Conservation (phyloP, 495 filamentous ascomycete genomes). For the Aspergillus nidulans region DNA sequence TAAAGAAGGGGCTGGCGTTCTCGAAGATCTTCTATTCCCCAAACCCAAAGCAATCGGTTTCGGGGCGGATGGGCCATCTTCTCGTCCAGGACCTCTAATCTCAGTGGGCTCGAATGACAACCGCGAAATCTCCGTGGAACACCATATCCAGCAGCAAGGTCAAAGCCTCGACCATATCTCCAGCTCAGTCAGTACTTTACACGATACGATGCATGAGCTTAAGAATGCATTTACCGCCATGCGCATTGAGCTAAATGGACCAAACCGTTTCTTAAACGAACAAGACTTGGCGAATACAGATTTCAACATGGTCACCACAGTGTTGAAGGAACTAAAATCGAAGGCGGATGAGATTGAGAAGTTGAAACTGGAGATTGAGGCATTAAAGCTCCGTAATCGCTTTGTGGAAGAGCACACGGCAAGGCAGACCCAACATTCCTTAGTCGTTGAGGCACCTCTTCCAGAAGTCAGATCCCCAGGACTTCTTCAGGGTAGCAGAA, state of each 20-base stretch:
- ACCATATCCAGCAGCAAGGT: conserved; percentile 41
- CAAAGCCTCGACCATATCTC: conserved; percentile 43
- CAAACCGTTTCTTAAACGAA: conserved; percentile 19
- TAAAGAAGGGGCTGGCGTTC: conserved; percentile 31
- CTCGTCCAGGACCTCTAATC: conserved; percentile 27
- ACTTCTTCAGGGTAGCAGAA: conserved; percentile 35
- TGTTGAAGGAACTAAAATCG: conserved; percentile 40
- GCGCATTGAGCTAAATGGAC: conserved; percentile 39
- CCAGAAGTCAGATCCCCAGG: conserved; percentile 38
- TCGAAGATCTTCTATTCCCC: conserved; percentile 29
- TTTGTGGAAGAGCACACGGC: conserved; percentile 31
- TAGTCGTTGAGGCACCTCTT: conserved; percentile 14
- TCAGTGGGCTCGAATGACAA: conserved; percentile 18
- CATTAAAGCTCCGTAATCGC: conserved; percentile 39
- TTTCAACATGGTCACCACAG: conserved; percentile 43
- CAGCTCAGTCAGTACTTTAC: conserved; percentile 40
- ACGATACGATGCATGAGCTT: conserved; percentile 44
- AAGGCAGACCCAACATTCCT: conserved; percentile 7
- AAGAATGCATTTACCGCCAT: conserved; percentile 42
- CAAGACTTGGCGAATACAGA: conserved; percentile 15
- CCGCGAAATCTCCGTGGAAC: conserved; percentile 25
- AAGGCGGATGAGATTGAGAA: conserved; percentile 47
- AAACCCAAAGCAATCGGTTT: conserved; percentile 18
- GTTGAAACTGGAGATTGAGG: conserved; percentile 42
- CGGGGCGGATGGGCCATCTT: conserved; percentile 17